phyloP scores from a whole-genome alignment of 148 eudicot species.

The Diospyros lotus region DNA sequence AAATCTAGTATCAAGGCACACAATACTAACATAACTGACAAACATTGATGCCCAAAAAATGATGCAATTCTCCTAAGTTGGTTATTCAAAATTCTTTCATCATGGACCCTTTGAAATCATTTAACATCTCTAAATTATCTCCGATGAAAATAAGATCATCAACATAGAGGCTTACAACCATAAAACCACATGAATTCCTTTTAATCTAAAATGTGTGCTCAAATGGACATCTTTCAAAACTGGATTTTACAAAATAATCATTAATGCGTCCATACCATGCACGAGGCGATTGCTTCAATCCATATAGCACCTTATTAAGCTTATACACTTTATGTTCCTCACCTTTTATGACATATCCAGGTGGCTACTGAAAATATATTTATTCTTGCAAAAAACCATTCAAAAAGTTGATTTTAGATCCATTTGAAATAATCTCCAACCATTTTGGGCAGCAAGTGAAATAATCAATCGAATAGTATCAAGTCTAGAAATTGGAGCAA shows the following conservation, averaged over 20 bases:
- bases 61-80: neutral
- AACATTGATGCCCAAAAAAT: neutral
- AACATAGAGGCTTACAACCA: neutral
- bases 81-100: neutral
- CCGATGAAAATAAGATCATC: neutral
- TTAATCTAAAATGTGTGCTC: no score
- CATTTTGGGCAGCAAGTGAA: neutral
- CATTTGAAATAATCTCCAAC: neutral
- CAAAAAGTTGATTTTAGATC: no score
- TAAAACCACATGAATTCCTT: neutral
- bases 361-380: no score
- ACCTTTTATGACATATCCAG: no score
- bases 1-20: no score
- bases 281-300: neutral
- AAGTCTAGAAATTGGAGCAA: neutral
- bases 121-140: neutral
- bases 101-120: neutral
- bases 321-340: neutral
- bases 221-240: neutral
- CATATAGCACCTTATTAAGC: neutral
- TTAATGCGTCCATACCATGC: neutral
- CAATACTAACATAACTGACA: no score
- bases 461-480: neutral
- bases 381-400: no score
- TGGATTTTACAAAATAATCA: neutral